Conservation (phyloP, 2,329 filamentous ascomycete species). For the Aaosphaeria arxii region DNA sequence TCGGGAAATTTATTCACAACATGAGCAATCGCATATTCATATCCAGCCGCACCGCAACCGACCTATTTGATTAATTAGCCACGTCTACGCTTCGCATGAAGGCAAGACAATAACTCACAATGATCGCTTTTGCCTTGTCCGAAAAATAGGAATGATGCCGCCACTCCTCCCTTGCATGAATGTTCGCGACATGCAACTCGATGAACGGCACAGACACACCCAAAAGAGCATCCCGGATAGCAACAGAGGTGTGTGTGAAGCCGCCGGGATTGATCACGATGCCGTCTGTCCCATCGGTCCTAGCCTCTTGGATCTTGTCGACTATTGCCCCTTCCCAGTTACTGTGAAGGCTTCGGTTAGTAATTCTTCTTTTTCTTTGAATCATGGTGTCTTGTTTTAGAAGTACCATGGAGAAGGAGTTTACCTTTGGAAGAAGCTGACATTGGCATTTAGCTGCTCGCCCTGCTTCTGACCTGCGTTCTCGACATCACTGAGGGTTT, state of each 20-base stretch:
- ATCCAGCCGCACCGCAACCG: neutral
- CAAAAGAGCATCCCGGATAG: neutral
- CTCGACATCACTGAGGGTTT: neutral
- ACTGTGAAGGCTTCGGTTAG: neutral
- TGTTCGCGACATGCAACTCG: neutral
- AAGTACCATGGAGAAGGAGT: too few species aligned
- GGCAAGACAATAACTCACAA: neutral
- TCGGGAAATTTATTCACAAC: neutral
- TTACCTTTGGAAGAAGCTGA: neutral
- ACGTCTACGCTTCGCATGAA: too few species aligned
- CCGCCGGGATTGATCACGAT: neutral
- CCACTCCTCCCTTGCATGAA: neutral
- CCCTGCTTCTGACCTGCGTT: neutral
- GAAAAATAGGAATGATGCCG: neutral
- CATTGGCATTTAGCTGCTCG: neutral
- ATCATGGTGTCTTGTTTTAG: too few species aligned
- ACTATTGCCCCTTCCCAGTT: neutral
- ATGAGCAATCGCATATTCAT: neutral
- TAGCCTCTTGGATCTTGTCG: neutral
- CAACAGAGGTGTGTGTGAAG: neutral
- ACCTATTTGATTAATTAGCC: neutral
- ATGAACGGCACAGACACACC: neutral
- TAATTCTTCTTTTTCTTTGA: neutral
- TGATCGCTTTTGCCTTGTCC: neutral
- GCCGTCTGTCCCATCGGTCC: neutral